These are phyloP conservation scores for Shiraia bambusicola DNA, from an alignment of 2,329 filamentous ascomycete species.

Conservation along the genomic window DNA sequence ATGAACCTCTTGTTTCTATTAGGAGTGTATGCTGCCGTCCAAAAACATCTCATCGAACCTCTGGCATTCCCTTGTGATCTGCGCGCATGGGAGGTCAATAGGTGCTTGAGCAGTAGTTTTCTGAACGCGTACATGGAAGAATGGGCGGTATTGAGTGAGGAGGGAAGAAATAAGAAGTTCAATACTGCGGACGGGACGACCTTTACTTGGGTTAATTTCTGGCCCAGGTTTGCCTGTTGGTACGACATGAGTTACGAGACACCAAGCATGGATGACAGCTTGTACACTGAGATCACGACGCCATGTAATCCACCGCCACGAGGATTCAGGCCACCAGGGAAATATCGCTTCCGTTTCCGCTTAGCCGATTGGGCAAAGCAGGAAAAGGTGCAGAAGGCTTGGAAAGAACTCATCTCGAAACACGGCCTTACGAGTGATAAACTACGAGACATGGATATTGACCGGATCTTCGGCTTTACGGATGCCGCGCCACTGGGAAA, in stretches of 20 bases:
- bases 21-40: constrained; percentile 54
- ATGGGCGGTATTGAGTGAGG: constrained; percentile 51
- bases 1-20: constrained; percentile 55
- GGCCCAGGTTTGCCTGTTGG: constrained; percentile 50
- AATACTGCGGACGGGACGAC: constrained; percentile 51
- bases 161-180: constrained; percentile 50
- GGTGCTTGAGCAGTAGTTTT: constrained; percentile 48
- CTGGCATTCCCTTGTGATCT: constrained; percentile 51
- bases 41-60: constrained; percentile 44
- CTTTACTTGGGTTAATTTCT: constrained; percentile 53
- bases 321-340: constrained; percentile 48
- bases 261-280: constrained; percentile 22
- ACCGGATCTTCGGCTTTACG: constrained; percentile 51
- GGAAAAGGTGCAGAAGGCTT: constrained; percentile 47
- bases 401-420: constrained; percentile 48
- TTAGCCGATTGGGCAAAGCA: constrained; percentile 51
- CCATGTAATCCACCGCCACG: constrained; percentile 33
- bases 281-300: constrained; percentile 18
- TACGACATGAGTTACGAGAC: constrained; percentile 45
- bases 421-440: constrained; percentile 46
- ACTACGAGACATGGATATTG: constrained; percentile 45
- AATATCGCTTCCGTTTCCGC: constrained; percentile 44
- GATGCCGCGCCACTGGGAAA: constrained; percentile 44
- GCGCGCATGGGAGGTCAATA: constrained; percentile 48
- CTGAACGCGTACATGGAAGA: constrained; percentile 56